Percentiles rank a stretch among this genome's conserved stretches.
These are phyloP conservation scores for Cephalotrichum gorgonifer DNA, from an alignment of 2,329 filamentous ascomycete genomes.

Conservation along the genomic window DNA sequence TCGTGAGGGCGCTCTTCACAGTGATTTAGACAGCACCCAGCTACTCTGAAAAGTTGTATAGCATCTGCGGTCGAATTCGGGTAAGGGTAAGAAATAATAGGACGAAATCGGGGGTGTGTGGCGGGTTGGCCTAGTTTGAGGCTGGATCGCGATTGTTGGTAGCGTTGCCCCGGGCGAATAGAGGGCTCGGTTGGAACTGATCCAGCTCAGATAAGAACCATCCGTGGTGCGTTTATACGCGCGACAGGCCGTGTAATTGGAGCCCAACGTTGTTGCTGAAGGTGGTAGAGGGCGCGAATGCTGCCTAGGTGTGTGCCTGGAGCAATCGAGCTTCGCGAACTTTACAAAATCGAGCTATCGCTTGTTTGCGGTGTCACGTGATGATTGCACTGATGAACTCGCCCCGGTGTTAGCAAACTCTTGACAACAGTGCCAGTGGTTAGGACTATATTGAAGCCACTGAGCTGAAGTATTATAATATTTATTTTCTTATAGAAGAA, in stretches of 20 bases:
- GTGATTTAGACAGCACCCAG: not conserved
- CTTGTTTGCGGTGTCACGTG: not conserved
- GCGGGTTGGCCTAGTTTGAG: not conserved
- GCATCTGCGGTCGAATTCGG: not conserved
- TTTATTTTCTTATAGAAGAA: too few relatives aligned
- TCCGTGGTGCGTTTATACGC: not conserved
- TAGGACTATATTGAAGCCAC: too few relatives aligned
- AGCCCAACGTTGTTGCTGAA: not conserved
- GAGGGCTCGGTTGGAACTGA: not conserved
- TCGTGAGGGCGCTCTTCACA: slow-evolving; percentile 15
- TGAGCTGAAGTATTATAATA: too few relatives aligned
- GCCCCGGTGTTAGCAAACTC: too few relatives aligned
- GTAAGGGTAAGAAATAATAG: not conserved
- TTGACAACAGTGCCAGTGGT: too few relatives aligned
- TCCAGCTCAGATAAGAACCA: not conserved
- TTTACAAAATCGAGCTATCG: not conserved
- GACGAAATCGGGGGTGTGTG: not conserved
- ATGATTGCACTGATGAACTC: too few relatives aligned
- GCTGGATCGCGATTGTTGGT: not conserved
- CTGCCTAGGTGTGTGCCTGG: not conserved
- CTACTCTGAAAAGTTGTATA: not conserved
- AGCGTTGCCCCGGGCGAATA: not conserved
- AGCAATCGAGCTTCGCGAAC: not conserved
- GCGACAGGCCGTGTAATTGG: not conserved
- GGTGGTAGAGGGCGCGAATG: not conserved